Evolutionary conservation across 2,329 filamentous ascomycete genomes (phyloP).

Genomic region (Claviceps arundinis): DNA sequence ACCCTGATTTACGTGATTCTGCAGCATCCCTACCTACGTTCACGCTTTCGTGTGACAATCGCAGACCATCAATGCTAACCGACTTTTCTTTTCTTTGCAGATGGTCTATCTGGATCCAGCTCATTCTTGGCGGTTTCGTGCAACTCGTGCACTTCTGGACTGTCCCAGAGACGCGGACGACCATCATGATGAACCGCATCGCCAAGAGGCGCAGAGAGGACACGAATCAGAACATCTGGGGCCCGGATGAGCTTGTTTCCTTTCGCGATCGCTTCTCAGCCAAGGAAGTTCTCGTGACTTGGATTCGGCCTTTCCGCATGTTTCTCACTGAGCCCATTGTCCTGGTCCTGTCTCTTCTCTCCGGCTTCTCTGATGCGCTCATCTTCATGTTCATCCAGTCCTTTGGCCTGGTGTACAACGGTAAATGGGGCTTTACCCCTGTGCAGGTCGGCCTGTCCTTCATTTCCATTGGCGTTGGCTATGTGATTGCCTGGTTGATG

Average conservation of each 20-base stretch:
- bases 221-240: slow-evolving; percentile 49
- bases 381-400: slow-evolving; percentile 71
- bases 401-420: slow-evolving; percentile 50
- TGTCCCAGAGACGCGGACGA: slow-evolving; percentile 67
- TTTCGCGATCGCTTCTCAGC: slow-evolving; percentile 45
- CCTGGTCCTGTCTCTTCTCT: slow-evolving; percentile 53
- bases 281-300: slow-evolving; percentile 42
- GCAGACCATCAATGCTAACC: not conserved
- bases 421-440: slow-evolving; percentile 49
- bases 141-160: slow-evolving; percentile 53
- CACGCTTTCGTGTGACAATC: not conserved
- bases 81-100: slow-evolving; percentile 7
- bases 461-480: slow-evolving; percentile 53
- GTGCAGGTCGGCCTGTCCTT: slow-evolving; percentile 47
- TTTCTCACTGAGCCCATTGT: slow-evolving; percentile 66
- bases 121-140: slow-evolving; percentile 61
- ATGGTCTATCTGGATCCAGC: slow-evolving; percentile 72
- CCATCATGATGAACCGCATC: slow-evolving; percentile 65
- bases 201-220: slow-evolving; percentile 59
- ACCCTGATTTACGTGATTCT: not conserved
- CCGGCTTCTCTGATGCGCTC: slow-evolving; percentile 59
- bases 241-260: slow-evolving; percentile 56
- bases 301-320: slow-evolving; percentile 57
- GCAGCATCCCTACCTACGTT: too few species aligned
- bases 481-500: slow-evolving; percentile 45